Evolutionary conservation across 2,329 filamentous ascomycete species (phyloP), one percentile per base, ranked within the genome.

Genomic region (Colletotrichum filicis): DNA sequence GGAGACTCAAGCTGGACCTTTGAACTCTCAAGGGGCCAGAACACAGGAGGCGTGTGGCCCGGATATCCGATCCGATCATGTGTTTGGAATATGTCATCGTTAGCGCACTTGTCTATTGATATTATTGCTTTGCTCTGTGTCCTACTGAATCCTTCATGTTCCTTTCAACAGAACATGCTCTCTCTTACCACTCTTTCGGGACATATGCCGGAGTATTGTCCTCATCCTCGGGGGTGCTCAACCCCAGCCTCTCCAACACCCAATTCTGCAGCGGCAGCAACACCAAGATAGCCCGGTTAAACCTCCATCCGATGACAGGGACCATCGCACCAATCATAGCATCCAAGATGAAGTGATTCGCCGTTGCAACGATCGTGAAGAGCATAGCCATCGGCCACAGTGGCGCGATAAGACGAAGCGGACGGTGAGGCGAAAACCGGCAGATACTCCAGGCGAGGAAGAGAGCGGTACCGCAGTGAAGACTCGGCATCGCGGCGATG

Each of bases 401-500:
- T 2, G 81, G 82, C 1, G 83, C 84, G 1, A 86, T 28, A 0
- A 78, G 5, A 0, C 83, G 75, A 12, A 86, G 72, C 11, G 78
- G 66, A 9, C 77, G 75, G 69, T 87, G 85, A 1, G 84, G 85
- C 11, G 83, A 83, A 75, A 83, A 86, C 8, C 77, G 80, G 12
- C 79, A 75, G 30, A 83, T 68, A 28, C 76, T 82, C 6, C 82
- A 77, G 2, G 80, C 81, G 14, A 84, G 77, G 68, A 83, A 83
- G 2, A 82, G 76, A 0, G 82, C 77, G 0, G 82, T 84, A 35
- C 85, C 86, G 73, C 86, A 87, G 74, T 87, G 86, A 16, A 87
- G 76, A 22, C 83, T 85, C 1, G 85, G 85, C 85, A 87, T 87
- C 30, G 85, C 86, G 0, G 85, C 85, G 71, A 87, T 86, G 8